Percentiles rank a stretch among this genome's conserved stretches.
Evolutionary conservation across 176 grass and related monocot genomes (phyloP).

Genomic region (Melocanna baccifera): DNA sequence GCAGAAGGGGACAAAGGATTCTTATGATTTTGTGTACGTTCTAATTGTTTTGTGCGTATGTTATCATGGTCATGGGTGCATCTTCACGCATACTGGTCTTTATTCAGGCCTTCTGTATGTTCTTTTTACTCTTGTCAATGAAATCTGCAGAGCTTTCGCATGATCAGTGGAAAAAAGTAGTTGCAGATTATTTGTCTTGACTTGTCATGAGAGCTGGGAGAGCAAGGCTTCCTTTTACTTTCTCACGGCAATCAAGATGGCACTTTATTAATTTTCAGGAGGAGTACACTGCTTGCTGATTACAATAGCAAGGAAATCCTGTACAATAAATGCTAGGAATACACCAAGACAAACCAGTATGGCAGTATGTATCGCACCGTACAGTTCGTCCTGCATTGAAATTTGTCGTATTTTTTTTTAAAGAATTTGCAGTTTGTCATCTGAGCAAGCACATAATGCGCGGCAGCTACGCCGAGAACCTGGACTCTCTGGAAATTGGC

Average conservation of each 20-base stretch:
- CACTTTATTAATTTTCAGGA: not conserved
- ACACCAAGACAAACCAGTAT: not conserved
- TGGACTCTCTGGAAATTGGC: not conserved
- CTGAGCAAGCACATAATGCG: too few relatives aligned
- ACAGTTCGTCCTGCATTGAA: not conserved
- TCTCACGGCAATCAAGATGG: not conserved
- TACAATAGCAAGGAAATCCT: slow-evolving; percentile 1
- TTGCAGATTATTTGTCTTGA: not conserved
- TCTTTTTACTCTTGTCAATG: too few relatives aligned
- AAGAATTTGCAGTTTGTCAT: not conserved
- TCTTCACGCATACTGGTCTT: too few relatives aligned
- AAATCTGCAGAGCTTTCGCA: not conserved
- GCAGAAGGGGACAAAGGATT: too few relatives aligned
- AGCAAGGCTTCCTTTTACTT: not conserved
- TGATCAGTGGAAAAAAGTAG: not conserved
- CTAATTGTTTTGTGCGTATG: too few relatives aligned
- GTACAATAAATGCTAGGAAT: not conserved
- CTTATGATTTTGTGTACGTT: too few relatives aligned
- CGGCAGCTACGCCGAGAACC: not conserved
- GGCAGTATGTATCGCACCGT: not conserved
- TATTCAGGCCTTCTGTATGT: too few relatives aligned
- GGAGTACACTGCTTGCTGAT: not conserved
- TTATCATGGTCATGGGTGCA: too few relatives aligned
- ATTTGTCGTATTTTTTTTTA: not conserved
- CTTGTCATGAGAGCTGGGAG: not conserved